Percentiles rank a stretch among this genome's conserved stretches.
Evolutionary conservation across 2,329 filamentous ascomycete genomes (phyloP).

Genomic region (Penicillium sp.): DNA sequence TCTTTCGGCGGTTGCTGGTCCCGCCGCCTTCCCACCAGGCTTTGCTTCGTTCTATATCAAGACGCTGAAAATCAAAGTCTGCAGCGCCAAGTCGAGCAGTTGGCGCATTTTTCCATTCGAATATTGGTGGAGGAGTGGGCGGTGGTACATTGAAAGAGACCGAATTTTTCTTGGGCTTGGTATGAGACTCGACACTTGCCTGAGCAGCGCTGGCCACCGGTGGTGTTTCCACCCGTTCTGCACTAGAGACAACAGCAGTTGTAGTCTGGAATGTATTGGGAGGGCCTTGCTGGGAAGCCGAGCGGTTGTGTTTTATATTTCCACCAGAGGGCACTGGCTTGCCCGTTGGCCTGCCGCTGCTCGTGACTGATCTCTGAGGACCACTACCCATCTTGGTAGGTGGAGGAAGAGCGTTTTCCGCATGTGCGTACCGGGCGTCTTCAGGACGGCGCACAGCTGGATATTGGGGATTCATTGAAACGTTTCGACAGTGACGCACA

Average conservation of each 20-base stretch:
- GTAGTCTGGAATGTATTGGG: constrained; percentile 2
- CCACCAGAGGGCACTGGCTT: constrained; percentile 4
- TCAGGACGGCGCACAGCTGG: constrained; percentile 14
- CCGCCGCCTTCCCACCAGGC: constrained; percentile 71
- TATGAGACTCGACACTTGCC: constrained; percentile 20
- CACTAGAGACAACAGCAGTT: constrained; percentile 3
- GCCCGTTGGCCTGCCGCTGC: constrained; percentile 16
- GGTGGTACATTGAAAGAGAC: constrained; percentile 46
- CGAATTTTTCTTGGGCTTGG: constrained; percentile 36
- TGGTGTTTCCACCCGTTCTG: constrained; percentile 12
- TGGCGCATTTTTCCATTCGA: constrained; percentile 65
- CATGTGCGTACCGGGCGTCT: constrained; percentile 20
- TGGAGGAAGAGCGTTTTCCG: constrained; percentile 8
- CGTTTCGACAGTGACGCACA: constrained; percentile 15
- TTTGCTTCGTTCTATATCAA: constrained; percentile 47
- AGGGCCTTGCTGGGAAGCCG: constrained; percentile 14
- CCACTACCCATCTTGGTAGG: constrained; percentile 19
- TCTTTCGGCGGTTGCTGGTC: constrained; percentile 44
- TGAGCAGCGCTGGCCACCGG: constrained; percentile 14
- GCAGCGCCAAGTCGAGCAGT: constrained; percentile 55
- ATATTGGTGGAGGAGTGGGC: constrained; percentile 42
- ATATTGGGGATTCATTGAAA: constrained; percentile 20
- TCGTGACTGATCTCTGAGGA: constrained; percentile 25
- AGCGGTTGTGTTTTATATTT: constrained; percentile 8
- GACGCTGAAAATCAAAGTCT: constrained; percentile 55